These are phyloP conservation scores for Saitoella complicata DNA, from an alignment of 805 yeast genomes.

Conservation along the genomic window DNA sequence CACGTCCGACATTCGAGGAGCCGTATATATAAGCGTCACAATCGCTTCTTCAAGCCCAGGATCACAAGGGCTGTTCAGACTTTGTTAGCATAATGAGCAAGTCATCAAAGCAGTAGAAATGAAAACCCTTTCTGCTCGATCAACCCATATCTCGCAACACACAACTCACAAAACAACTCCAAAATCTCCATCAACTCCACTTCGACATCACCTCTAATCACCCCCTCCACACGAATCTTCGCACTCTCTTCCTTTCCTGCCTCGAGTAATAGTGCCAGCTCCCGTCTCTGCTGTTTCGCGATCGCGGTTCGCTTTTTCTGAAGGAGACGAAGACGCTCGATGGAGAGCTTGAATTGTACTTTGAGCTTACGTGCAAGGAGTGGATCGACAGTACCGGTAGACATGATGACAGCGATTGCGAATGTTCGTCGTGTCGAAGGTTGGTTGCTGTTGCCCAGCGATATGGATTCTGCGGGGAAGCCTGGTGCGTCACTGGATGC, in stretches of 20 bases:
- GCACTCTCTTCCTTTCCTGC: slow-evolving; percentile 71
- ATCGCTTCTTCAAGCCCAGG: slow-evolving; percentile 63
- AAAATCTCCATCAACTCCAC: slow-evolving; percentile 63
- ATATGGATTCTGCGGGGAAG: too few relatives aligned
- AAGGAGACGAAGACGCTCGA: slow-evolving; percentile 49
- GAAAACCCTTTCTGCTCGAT: slow-evolving; percentile 26
- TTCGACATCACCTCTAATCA: slow-evolving; percentile 66
- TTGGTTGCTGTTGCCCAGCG: too few relatives aligned
- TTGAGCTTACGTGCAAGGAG: slow-evolving; percentile 4
- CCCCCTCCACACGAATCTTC: slow-evolving; percentile 63
- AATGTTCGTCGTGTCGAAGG: too few relatives aligned
- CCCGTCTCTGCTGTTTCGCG: slow-evolving; percentile 57
- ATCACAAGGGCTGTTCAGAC: slow-evolving; percentile 25
- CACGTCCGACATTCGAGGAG: slow-evolving; percentile 50
- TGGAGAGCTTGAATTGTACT: slow-evolving; percentile 42
- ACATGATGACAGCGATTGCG: too few relatives aligned
- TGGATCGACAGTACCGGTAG: too few relatives aligned
- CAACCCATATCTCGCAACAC: slow-evolving; percentile 57
- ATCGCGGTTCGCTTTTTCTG: slow-evolving; percentile 63
- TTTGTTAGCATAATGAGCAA: neutral
- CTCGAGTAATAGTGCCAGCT: slow-evolving; percentile 49
- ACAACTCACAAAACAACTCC: slow-evolving; percentile 67
- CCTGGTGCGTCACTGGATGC: too few relatives aligned
- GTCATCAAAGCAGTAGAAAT: neutral
- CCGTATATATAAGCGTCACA: slow-evolving; percentile 47